phyloP scores from a whole-genome alignment of 2,329 filamentous ascomycete species.

The Tricladium varicosporioides region DNA sequence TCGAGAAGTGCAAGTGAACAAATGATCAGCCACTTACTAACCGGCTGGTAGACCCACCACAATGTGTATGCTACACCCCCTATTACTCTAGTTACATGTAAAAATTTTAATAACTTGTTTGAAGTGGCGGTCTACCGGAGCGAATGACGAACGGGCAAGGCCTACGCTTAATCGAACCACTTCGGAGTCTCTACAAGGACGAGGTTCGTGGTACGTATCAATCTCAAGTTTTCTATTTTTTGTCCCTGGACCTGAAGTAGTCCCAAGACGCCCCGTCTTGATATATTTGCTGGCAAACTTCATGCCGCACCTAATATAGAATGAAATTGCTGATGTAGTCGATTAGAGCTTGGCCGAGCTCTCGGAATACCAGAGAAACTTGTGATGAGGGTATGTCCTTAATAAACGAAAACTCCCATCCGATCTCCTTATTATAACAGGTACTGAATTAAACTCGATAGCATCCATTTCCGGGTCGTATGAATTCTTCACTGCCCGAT shows the following conservation, averaged over 20 bases:
- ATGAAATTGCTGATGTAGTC: background rate
- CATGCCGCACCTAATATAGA: constrained; percentile 1
- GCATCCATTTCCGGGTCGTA: constrained; percentile 10
- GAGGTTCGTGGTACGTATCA: background rate
- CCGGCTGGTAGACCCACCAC: background rate
- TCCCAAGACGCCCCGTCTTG: constrained; percentile 2
- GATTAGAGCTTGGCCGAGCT: background rate
- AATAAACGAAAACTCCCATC: background rate
- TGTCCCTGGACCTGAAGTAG: constrained; percentile 2
- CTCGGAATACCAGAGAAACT: constrained; percentile 4
- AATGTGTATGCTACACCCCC: constrained; percentile 2
- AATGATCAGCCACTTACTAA: constrained; percentile 3
- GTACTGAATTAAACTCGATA: constrained; percentile 2
- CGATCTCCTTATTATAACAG: constrained; percentile 6
- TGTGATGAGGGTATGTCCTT: constrained; percentile 4
- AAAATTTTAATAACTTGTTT: constrained; percentile 7
- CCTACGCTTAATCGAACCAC: background rate
- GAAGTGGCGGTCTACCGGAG: background rate
- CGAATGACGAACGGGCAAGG: background rate
- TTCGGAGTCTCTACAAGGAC: background rate
- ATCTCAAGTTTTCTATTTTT: constrained; percentile 1
- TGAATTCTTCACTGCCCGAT: constrained; percentile 4
- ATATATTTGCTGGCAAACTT: constrained; percentile 6
- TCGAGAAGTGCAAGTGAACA: constrained; percentile 28
- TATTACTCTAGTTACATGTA: constrained; percentile 7